These are phyloP conservation scores for Neurospora sublineolata DNA, from an alignment of 495 filamentous ascomycete species.

Conservation along the genomic window DNA sequence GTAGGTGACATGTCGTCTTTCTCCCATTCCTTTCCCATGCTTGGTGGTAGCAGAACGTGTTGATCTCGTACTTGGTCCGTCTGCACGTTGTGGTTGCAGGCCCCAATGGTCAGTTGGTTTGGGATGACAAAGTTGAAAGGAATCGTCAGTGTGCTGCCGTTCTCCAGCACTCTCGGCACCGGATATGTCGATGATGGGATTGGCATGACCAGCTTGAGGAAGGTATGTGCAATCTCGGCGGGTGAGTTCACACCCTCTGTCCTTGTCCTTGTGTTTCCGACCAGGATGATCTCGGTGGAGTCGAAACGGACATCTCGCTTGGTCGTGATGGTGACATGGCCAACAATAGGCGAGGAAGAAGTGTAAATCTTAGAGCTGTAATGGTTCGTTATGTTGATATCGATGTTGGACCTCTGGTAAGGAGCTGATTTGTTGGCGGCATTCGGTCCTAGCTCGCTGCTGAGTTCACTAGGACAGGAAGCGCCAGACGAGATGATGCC, in stretches of 20 bases:
- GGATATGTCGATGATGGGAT: conserved; percentile 59
- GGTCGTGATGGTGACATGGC: conserved; percentile 43
- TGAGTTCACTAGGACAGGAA: conserved; percentile 3
- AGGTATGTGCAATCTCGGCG: conserved; percentile 41
- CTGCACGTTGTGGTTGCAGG: conserved; percentile 34
- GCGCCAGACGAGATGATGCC: not conserved
- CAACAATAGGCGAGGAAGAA: conserved; percentile 33
- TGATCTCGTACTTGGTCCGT: conserved; percentile 52
- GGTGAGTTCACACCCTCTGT: conserved; percentile 32
- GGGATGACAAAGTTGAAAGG: conserved; percentile 88
- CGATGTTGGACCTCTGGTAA: conserved; percentile 26
- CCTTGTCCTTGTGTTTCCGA: conserved; percentile 46
- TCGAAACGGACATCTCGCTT: conserved; percentile 63
- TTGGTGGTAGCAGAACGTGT: conserved; percentile 73
- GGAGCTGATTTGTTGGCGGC: not conserved
- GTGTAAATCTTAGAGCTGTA: conserved; percentile 39
- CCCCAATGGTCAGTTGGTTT: conserved; percentile 47
- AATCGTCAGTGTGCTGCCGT: conserved; percentile 55
- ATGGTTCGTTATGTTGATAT: conserved; percentile 35
- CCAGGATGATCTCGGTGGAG: conserved; percentile 65
- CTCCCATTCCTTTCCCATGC: conserved; percentile 54
- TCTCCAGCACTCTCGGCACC: conserved; percentile 53
- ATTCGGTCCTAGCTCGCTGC: not conserved
- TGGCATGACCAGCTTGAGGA: conserved; percentile 76
- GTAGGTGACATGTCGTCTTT: conserved; percentile 72